Percentiles rank a stretch among this genome's conserved stretches.
Conservation (phyloP, 108 stramenopile genomes). For the Mayamaea pseudoterrestris region DNA sequence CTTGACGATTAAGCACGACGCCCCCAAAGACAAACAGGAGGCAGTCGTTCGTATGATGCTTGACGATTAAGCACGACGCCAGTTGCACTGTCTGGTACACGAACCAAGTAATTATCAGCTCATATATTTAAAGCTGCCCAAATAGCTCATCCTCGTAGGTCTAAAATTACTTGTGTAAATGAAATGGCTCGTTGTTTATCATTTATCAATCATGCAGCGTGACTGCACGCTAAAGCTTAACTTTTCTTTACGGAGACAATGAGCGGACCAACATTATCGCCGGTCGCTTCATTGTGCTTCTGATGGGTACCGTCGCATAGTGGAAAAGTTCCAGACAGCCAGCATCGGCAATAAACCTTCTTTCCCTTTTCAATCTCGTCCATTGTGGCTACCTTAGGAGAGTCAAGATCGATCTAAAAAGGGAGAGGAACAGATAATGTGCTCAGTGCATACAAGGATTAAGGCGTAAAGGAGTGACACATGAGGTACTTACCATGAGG, state of each 20-base stretch:
- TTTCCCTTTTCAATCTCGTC: constrained; percentile 37
- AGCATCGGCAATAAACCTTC: constrained; percentile 66
- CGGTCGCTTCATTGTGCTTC: constrained; percentile 38
- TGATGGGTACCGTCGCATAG: constrained; percentile 24
- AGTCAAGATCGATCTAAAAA: constrained; percentile 7
- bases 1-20: neutral
- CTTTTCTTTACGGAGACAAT: constrained; percentile 56
- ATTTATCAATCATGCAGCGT: constrained; percentile 1
- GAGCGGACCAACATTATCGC: constrained; percentile 74
- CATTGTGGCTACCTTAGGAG: constrained; percentile 12
- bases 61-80: neutral
- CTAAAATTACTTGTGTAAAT: too few relatives aligned
- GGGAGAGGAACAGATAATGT: constrained; percentile 8
- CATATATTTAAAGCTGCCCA: too few relatives aligned
- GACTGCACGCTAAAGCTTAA: constrained; percentile 6
- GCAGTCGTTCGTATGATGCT: neutral
- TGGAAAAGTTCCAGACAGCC: constrained; percentile 39
- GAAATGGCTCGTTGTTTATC: too few relatives aligned
- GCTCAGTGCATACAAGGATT: constrained; percentile 13
- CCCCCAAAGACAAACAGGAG: neutral
- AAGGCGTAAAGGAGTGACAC: constrained; percentile 1
- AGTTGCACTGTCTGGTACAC: neutral
- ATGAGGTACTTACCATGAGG: constrained; percentile 6
- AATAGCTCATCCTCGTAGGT: too few relatives aligned
- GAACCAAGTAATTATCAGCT: neutral